A percentile compares a stretch with the other conserved stretches of the same genome.
phyloP scores from a whole-genome alignment of 2,329 filamentous ascomycete species.

The Arachnomyces sp. region DNA sequence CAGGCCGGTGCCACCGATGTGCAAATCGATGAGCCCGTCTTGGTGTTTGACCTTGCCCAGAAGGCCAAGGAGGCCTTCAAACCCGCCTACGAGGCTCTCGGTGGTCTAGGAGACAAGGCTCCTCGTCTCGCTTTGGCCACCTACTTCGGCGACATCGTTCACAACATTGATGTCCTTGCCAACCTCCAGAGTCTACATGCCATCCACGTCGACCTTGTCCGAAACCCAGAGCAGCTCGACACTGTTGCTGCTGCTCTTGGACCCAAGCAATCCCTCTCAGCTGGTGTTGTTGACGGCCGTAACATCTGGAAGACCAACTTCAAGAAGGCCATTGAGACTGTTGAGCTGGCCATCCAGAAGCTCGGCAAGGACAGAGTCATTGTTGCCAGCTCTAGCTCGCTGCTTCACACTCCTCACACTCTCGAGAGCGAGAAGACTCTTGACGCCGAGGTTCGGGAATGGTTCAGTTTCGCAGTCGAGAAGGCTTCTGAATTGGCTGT shows the following conservation, averaged over 20 bases:
- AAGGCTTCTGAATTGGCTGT: constrained; percentile 85
- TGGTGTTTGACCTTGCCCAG: constrained; percentile 85
- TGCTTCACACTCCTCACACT: constrained; percentile 97
- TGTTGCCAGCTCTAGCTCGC: constrained; percentile 91
- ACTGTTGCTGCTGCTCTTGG: constrained; percentile 75
- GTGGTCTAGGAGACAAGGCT: constrained; percentile 62
- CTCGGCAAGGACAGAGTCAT: constrained; percentile 97
- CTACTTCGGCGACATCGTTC: constrained; percentile 98
- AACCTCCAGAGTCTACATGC: constrained; percentile 66
- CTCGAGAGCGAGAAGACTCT: constrained; percentile 98
- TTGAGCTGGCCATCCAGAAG: constrained; percentile 87
- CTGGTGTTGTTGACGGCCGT: constrained; percentile 93
- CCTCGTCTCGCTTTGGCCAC: constrained; percentile 87
- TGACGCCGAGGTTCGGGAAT: constrained; percentile 83
- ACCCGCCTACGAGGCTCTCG: constrained; percentile 87
- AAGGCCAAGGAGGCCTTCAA: constrained; percentile 97
- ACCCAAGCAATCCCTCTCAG: constrained; percentile 82
- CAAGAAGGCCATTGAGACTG: constrained; percentile 83
- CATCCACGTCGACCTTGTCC: constrained; percentile 92
- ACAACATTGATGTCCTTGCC: constrained; percentile 90
- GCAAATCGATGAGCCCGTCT: constrained; percentile 95
- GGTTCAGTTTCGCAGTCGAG: constrained; percentile 97
- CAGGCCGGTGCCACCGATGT: constrained; percentile 90
- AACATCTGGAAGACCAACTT: constrained; percentile 99
- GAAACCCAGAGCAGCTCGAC: constrained; percentile 95